Conservation (phyloP, 345 rosid species). For the Lumnitzera racemosa region DNA sequence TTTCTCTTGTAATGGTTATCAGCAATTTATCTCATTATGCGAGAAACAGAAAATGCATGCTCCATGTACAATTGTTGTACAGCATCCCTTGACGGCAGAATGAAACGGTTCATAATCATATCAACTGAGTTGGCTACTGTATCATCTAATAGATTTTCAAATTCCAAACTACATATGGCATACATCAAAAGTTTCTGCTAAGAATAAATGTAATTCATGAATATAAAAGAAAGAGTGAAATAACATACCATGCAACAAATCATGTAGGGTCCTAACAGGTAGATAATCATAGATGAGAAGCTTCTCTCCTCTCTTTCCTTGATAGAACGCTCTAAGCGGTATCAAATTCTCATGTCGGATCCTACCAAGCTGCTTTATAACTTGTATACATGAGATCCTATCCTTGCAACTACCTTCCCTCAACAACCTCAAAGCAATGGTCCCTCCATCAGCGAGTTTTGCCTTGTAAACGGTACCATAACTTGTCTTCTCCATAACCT, state of each 20-base stretch:
- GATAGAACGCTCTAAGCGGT: slow-evolving; percentile 93
- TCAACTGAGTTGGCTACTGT: too few species aligned
- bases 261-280: slow-evolving; percentile 72
- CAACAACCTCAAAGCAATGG: slow-evolving; percentile 83
- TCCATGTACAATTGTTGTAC: too few species aligned
- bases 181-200: not conserved
- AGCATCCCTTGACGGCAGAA: too few species aligned
- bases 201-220: slow-evolving; percentile 4
- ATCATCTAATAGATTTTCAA: too few species aligned
- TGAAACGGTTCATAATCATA: too few species aligned
- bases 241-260: slow-evolving; percentile 74
- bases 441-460: slow-evolving; percentile 88
- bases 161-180: too few species aligned
- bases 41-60: too few species aligned
- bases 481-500: slow-evolving; percentile 88
- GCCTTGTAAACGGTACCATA: slow-evolving; percentile 97
- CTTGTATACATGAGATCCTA: slow-evolving; percentile 59
- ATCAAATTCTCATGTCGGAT: slow-evolving; percentile 85
- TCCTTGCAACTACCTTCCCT: slow-evolving; percentile 98
- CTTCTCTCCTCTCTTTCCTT: slow-evolving; percentile 97
- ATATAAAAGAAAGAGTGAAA: not conserved
- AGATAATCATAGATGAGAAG: slow-evolving; percentile 93
- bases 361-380: slow-evolving; percentile 70
- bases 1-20: too few species aligned
- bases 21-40: too few species aligned